phyloP scores from a whole-genome alignment of 805 yeast species.

The Metschnikowia lachancei region DNA sequence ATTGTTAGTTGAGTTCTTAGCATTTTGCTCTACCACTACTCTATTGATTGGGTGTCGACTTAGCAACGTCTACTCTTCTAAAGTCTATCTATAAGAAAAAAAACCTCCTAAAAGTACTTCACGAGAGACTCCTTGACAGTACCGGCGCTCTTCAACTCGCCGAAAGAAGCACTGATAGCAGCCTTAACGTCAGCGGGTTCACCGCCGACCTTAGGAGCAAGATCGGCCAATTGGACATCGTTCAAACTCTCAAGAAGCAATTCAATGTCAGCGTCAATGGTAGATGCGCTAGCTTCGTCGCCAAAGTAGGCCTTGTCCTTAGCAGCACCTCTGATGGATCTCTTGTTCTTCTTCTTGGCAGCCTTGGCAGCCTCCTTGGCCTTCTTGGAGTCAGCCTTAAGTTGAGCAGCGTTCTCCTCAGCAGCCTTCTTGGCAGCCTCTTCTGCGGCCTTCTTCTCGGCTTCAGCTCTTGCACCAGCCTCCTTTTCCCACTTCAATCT shows the following conservation, averaged over 20 bases:
- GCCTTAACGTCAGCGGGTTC: constrained; percentile 59
- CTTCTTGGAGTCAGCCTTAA: constrained; percentile 64
- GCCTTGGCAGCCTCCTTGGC: constrained; percentile 95
- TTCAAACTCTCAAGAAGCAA: constrained; percentile 74
- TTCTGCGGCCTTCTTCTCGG: constrained; percentile 89
- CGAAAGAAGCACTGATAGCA: constrained; percentile 54
- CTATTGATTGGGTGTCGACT: too few species aligned
- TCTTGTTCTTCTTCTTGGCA: constrained; percentile 97
- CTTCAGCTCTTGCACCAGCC: constrained; percentile 95
- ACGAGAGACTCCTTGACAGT: constrained; percentile 51
- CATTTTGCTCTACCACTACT: too few species aligned
- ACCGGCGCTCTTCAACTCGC: constrained; percentile 52
- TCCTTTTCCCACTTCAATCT: constrained; percentile 96
- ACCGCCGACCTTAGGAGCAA: constrained; percentile 63
- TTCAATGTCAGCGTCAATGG: constrained; percentile 77
- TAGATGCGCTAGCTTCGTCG: constrained; percentile 62
- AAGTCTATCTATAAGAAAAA: background rate
- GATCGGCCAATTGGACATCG: constrained; percentile 72
- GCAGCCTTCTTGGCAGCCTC: constrained; percentile 76
- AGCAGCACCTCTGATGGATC: constrained; percentile 74
- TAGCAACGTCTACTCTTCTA: background rate
- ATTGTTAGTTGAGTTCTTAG: too few species aligned
- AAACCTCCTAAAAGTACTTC: constrained; percentile 48
- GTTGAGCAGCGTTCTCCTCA: constrained; percentile 63
- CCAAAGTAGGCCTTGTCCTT: constrained; percentile 87